These are phyloP conservation scores for Mycena citricolor DNA, from an alignment of 1,284 basidiomycete species.

Conservation along the genomic window DNA sequence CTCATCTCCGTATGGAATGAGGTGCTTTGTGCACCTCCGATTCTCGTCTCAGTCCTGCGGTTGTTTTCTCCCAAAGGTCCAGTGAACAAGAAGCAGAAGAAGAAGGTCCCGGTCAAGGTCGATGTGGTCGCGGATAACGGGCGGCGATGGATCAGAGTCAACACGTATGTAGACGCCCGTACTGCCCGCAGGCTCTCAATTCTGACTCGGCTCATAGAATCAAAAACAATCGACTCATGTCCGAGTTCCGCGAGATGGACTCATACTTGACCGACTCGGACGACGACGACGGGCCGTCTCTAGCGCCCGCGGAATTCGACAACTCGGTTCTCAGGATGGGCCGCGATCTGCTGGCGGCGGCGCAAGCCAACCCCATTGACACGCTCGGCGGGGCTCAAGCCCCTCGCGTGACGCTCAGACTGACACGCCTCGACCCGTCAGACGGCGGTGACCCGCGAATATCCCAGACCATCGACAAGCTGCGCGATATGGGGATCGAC, in stretches of 20 bases:
- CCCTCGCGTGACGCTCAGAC: conserved; percentile 54
- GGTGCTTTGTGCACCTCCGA: conserved; percentile 55
- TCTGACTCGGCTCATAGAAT: neutral
- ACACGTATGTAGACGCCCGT: conserved; percentile 63
- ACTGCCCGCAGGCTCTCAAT: neutral
- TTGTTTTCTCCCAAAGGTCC: conserved; percentile 36
- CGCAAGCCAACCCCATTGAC: conserved; percentile 48
- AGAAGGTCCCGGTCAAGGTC: conserved; percentile 60
- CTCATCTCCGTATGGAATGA: conserved; percentile 78
- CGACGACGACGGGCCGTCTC: conserved; percentile 43
- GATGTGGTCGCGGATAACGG: conserved; percentile 79
- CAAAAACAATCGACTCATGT: conserved; percentile 71
- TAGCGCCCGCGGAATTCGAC: conserved; percentile 56
- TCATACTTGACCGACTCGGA: conserved; percentile 74
- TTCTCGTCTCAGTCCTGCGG: conserved; percentile 60
- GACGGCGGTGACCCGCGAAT: conserved; percentile 58
- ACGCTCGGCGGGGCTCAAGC: conserved; percentile 30
- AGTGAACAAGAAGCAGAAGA: conserved; percentile 30
- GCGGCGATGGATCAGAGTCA: conserved; percentile 75
- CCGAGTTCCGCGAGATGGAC: conserved; percentile 80
- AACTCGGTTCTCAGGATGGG: conserved; percentile 72
- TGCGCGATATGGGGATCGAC: conserved; percentile 63
- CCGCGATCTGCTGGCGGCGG: conserved; percentile 59
- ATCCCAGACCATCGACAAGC: conserved; percentile 50
- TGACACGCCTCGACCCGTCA: conserved; percentile 64